Evolutionary conservation across 2,329 filamentous ascomycete genomes (phyloP), one percentile per base, ranked within the genome.

Genomic region (Ilyonectria robusta): DNA sequence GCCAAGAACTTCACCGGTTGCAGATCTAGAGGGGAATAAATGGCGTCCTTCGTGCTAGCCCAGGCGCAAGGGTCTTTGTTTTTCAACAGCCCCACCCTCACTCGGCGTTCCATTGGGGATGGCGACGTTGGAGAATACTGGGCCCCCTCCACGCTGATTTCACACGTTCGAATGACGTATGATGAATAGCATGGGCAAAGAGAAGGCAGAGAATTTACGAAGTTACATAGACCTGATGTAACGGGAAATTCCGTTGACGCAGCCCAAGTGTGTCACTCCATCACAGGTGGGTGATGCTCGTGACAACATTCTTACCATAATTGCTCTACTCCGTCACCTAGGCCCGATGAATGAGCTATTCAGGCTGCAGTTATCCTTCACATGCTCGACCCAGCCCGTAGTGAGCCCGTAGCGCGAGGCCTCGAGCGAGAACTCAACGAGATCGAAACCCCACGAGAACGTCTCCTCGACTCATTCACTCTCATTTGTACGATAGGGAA

Each of bases 211-310:
- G 46, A 48, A 48, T 47, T 48, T 48, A 21, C 8, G 46, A 48
- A 48, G 46, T 23, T 48, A 48, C 6, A 11, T 48, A 11, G 46
- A 48, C 19, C 15, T 48, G 46, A 48, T 26, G 46, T 26, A 48
- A 48, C 46, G 46, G 46, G 46, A 48, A 48, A 48, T 48, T 48
- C 46, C 46, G 46, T 6, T 48, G 5, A 48, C 46, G 46, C 19
- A 48, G 46, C 46, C 46, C 46, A 48, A 48, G 5, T 48, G 46
- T 21, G 46, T 48, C 26, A 48, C 46, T 11, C n/a, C 46, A 48
- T 11, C 46, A 48, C 46, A 48, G 8, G 46, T 48, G 35, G 35
- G 35, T 40, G 35, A 40, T 40, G 35, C 11, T 40, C 35, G 35
- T 40, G 35, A 40, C 35, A 40, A 40, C 11, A 40, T 40, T 40